Evolutionary conservation across 208 protist species (phyloP).

Genomic region (Crithidia brevicula): DNA sequence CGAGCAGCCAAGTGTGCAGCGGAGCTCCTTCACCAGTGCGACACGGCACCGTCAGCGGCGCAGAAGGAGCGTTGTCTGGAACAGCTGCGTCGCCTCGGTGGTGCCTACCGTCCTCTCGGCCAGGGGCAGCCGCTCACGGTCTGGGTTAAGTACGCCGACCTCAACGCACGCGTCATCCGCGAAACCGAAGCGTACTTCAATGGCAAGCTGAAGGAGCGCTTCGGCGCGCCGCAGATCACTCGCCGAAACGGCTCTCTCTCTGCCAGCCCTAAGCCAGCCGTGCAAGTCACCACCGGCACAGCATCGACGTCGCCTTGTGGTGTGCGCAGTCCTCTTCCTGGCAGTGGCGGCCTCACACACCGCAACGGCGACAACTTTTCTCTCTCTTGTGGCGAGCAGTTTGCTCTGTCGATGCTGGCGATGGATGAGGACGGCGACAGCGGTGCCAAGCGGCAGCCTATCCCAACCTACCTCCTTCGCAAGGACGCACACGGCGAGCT

Average conservation of each 20-base stretch:
- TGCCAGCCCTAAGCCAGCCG: slow-evolving; percentile 2
- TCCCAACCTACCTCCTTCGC: slow-evolving; percentile 16
- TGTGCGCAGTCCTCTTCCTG: slow-evolving; percentile 1
- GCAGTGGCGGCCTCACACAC: background rate
- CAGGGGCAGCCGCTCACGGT: slow-evolving; percentile 37
- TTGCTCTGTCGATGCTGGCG: slow-evolving; percentile 35
- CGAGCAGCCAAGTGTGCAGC: slow-evolving; percentile 23
- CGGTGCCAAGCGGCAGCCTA: background rate
- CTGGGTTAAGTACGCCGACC: slow-evolving; percentile 39
- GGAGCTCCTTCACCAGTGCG: slow-evolving; percentile 24
- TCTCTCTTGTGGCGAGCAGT: slow-evolving; percentile 37
- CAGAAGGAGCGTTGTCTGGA: slow-evolving; percentile 10
- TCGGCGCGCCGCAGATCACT: slow-evolving; percentile 3
- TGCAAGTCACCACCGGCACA: background rate
- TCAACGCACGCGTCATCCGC: slow-evolving; percentile 29
- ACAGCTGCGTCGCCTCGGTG: slow-evolving; percentile 51
- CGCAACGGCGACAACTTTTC: slow-evolving; percentile 7
- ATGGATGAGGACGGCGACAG: slow-evolving; percentile 17
- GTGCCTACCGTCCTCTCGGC: slow-evolving; percentile 48
- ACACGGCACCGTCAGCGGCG: background rate
- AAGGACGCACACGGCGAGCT: background rate
- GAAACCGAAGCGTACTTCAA: slow-evolving; percentile 44
- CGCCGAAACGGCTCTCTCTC: slow-evolving; percentile 3
- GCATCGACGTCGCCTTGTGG: background rate
- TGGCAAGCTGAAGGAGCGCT: background rate